These are phyloP conservation scores for Begonia fuchsioides DNA, from an alignment of 306 rosid genomes.

Conservation along the genomic window DNA sequence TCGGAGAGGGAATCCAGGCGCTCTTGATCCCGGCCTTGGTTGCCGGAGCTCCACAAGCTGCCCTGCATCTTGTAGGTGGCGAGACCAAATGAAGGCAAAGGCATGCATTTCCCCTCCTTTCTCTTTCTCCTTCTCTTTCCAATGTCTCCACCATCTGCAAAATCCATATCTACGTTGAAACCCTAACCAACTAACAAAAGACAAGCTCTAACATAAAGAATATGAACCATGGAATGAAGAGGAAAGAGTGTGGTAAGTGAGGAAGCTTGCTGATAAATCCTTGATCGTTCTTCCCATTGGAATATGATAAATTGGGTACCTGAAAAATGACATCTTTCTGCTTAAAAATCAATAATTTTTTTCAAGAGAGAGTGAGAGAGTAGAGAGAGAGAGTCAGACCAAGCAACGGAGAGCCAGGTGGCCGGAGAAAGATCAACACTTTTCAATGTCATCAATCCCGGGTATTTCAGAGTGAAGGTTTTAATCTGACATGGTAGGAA, in stretches of 20 bases:
- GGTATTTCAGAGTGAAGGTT: slow-evolving; percentile 57
- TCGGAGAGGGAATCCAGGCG: slow-evolving; percentile 50
- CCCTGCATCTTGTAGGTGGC: slow-evolving; percentile 97
- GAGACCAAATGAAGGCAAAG: slow-evolving; percentile 69
- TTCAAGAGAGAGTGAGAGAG: background rate
- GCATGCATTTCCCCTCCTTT: slow-evolving; percentile 50
- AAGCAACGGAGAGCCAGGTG: slow-evolving; percentile 95
- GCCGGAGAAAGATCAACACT: slow-evolving; percentile 98
- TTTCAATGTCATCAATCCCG: slow-evolving; percentile 78
- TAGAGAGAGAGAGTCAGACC: slow-evolving; percentile 34
- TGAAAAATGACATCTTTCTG: slow-evolving; percentile 12
- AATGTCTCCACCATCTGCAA: slow-evolving; percentile 15
- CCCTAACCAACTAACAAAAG: too few species aligned
- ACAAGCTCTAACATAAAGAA: background rate
- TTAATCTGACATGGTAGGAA: slow-evolving; percentile 30
- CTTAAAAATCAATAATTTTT: background rate
- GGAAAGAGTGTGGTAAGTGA: slow-evolving; percentile 91
- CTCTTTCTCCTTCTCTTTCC: slow-evolving; percentile 34
- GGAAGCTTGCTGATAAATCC: slow-evolving; percentile 79
- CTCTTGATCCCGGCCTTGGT: slow-evolving; percentile 76
- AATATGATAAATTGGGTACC: slow-evolving; percentile 98
- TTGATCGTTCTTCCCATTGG: slow-evolving; percentile 95
- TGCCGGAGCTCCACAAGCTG: slow-evolving; percentile 64
- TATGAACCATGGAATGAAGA: slow-evolving; percentile 85
- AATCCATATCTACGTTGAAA: slow-evolving; percentile 45